Evolutionary conservation across 768 basidiomycete genomes (phyloP), one percentile per base, ranked within the genome.

Genomic region (Fistulinella prunicolor): DNA sequence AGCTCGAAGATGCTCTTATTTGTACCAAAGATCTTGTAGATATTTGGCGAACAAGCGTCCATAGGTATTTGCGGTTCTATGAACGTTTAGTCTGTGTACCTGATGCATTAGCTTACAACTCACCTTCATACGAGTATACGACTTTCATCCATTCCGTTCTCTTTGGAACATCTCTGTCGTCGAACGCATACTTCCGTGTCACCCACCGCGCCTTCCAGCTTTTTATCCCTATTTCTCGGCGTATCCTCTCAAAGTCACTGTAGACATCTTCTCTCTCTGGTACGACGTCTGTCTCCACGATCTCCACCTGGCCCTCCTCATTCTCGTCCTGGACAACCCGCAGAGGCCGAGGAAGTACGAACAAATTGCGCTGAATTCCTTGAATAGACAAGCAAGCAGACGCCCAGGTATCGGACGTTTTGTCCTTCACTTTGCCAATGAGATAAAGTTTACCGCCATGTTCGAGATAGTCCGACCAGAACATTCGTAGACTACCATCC

Each of bases 381-480:
- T 89, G 82, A 42, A 99, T 79, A 2, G 85, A 86, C 34, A 98
- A 76, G 58, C 92, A 94, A 53, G 89, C 91, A 7, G 91, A 94
- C 4, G 90, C 70, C 82, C 86, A 94, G 8, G 74, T 61, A 39
- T 50, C 45, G 3, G 81, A 78, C 5, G 73, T 68, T 67, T 85
- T 86, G 69, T 94, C 92, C 56, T 86, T 82, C 36, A 94, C 79
- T 69, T 98, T 98, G 7, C 96, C 96, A 37, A 90, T 80, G 54
- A 99, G 86, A 63, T 91, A 86, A 4, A 99, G 73, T 50, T 79
- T 81, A 14, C 94, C 95, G 14, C 87, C 80, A 40, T 81, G 78
- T 63, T 98, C 93, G 28, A 94, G 81, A 60, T 92, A 92, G 62
- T 99, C 96, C 19, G 97, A 74, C 96, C 96, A 99, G 73, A 86